These are phyloP conservation scores for Sporothrix pallida DNA, from an alignment of 2,329 filamentous ascomycete genomes.

Conservation along the genomic window DNA sequence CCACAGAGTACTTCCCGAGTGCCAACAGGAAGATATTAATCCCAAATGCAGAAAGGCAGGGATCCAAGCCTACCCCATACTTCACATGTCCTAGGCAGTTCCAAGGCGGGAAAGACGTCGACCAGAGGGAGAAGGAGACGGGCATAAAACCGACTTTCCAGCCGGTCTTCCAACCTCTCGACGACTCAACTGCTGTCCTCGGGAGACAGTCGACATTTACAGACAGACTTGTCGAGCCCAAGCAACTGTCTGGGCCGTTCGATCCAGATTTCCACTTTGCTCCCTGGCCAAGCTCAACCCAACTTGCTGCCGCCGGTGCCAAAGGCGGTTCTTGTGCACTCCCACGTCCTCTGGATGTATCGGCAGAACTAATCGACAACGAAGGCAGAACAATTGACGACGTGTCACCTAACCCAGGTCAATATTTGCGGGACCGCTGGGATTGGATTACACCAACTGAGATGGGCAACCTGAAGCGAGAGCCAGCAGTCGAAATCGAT, in stretches of 20 bases:
- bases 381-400: no score
- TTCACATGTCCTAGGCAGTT: background rate
- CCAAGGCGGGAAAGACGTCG: background rate
- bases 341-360: background rate
- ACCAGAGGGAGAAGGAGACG: no score
- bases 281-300: no score
- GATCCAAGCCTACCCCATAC: background rate
- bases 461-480: background rate
- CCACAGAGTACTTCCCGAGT: no score
- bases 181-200: background rate
- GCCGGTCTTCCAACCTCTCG: background rate
- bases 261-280: background rate
- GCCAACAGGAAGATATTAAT: no score
- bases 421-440: background rate
- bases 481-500: background rate
- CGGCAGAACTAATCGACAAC: no score
- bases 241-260: background rate
- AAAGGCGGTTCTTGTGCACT: background rate
- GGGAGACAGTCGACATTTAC: background rate
- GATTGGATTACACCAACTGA: constrained; percentile 1
- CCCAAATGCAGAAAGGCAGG: no score
- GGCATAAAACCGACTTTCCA: background rate
- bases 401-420: no score
- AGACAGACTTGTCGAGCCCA: background rate
- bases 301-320: no score